Base-by-base conservation (phyloP, 176 grass and related monocot species). In the Zoysia pacifica region DNA sequence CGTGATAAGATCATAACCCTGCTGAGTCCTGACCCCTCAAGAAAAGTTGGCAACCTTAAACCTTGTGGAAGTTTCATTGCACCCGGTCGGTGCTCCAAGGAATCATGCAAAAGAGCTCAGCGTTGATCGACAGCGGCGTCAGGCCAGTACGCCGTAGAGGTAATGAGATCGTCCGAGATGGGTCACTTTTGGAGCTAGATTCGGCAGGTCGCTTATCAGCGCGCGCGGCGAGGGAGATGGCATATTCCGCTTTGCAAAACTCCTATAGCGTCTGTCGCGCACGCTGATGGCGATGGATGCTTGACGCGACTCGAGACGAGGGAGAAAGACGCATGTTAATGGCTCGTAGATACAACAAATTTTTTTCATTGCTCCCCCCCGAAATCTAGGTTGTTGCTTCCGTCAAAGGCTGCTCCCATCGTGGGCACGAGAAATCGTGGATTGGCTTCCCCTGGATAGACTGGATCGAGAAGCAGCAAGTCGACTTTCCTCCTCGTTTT, bases 31-130 rank as follows among this genome's bases (percentile, higher is more conserved):
- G 53, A 59, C 19, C 56, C 56, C n/a, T 6, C 56, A 8, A 28
- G 56, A 60, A 56, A 60, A 60, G 5, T 20, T 3, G n/a, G 28
- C 1, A 18, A 28, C 28, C 28, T 28, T 28, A 7, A 37, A 12
- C 35, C 10, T 38, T 6, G 62, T 4, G 37, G 36, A 39, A 39
- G 62, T 39, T 65, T 39, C 37, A 65, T 40, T 12, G 62, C 36
- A 7, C 61, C 36, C 35, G 61, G 35, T 35, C 48, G 10, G n/a
- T 15, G 6, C 56, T 62, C 55, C 54, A 60, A 77, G 46, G 75
- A 77, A 40, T 18, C 60, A 60, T 18, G 54, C 80, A 82, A 37
- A 9, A 11, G 38, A 13, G 35, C 73, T 36, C 37, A 77, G 76
- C 0, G 0, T 77, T 52, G 56, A 72, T 62, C 15, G 67, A 40